A percentile compares a stretch with the other conserved stretches of the same genome.
These are phyloP conservation scores for Mycena polygramma DNA, from an alignment of 768 basidiomycete species.

Conservation along the genomic window DNA sequence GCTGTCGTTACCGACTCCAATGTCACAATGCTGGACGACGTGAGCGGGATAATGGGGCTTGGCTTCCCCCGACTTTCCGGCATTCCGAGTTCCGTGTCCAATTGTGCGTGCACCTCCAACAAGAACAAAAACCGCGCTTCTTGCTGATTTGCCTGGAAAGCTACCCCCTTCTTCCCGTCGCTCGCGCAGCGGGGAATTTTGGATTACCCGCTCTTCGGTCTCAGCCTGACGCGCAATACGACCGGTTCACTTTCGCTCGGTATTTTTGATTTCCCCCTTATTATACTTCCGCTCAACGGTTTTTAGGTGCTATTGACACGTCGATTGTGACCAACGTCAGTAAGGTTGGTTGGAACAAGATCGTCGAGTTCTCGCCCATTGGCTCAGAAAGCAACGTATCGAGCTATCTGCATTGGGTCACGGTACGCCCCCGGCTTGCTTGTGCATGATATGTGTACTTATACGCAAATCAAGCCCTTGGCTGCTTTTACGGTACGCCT, in stretches of 20 bases:
- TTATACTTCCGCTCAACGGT: background rate
- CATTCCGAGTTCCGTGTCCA: constrained; percentile 59
- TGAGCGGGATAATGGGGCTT: constrained; percentile 81
- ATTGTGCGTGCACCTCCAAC: constrained; percentile 56
- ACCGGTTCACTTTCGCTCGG: constrained; percentile 78
- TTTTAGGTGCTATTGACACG: constrained; percentile 79
- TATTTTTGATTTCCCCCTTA: constrained; percentile 39
- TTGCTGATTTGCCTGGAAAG: constrained; percentile 49
- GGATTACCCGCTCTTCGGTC: constrained; percentile 83
- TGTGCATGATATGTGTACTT: too few species aligned
- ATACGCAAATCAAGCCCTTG: constrained; percentile 51
- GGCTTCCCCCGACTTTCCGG: constrained; percentile 82
- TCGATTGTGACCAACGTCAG: constrained; percentile 73
- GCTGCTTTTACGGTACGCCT: constrained; percentile 64
- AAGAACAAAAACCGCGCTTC: constrained; percentile 2
- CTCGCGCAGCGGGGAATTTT: constrained; percentile 74
- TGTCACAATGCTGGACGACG: constrained; percentile 70
- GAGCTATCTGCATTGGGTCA: constrained; percentile 83
- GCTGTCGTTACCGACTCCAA: constrained; percentile 74
- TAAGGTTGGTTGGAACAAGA: constrained; percentile 78
- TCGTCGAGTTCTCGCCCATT: constrained; percentile 80
- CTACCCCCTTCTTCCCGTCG: constrained; percentile 75
- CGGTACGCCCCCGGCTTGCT: constrained; percentile 40
- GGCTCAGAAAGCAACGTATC: constrained; percentile 68
- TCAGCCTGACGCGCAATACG: constrained; percentile 70